phyloP scores from a whole-genome alignment of 2,329 filamentous ascomycete species.

The Colletotrichum nymphaeae region DNA sequence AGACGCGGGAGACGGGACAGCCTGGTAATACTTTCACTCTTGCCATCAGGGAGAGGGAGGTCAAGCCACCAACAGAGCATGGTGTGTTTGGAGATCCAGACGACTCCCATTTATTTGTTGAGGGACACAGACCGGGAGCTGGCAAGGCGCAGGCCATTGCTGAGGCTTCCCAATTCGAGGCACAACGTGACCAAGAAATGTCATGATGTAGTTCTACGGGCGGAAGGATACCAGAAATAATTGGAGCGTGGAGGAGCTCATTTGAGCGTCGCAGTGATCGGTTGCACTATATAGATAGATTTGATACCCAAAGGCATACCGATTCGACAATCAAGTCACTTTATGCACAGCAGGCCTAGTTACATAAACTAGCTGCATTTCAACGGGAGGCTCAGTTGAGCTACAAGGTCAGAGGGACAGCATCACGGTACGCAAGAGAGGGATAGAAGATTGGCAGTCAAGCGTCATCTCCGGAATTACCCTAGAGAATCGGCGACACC shows the following conservation, averaged over 20 bases:
- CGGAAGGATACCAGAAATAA: neutral
- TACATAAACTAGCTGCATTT: no score
- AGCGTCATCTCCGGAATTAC: conserved; percentile 77
- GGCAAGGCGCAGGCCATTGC: conserved; percentile 41
- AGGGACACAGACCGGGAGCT: conserved; percentile 56
- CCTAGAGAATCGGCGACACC: conserved; percentile 89
- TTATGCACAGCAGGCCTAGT: neutral
- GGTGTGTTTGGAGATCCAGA: conserved; percentile 36
- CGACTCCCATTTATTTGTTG: conserved; percentile 58
- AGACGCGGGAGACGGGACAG: conserved; percentile 37
- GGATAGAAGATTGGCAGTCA: conserved; percentile 80
- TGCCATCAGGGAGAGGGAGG: conserved; percentile 63
- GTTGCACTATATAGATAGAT: conserved; percentile 27
- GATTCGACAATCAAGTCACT: neutral
- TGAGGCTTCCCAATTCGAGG: conserved; percentile 40
- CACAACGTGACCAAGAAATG: neutral
- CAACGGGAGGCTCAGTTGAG: neutral
- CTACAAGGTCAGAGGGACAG: conserved; percentile 18
- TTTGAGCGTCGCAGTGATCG: neutral
- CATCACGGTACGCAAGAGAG: conserved; percentile 40
- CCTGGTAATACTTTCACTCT: conserved; percentile 54
- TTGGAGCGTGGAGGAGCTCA: neutral
- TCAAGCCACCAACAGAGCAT: conserved; percentile 45
- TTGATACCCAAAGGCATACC: conserved; percentile 27
- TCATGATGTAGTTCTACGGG: neutral